A percentile compares a stretch with the other conserved stretches of the same genome.
These are phyloP conservation scores for Silene latifolia DNA, from an alignment of 148 eudicot genomes.

Conservation along the genomic window DNA sequence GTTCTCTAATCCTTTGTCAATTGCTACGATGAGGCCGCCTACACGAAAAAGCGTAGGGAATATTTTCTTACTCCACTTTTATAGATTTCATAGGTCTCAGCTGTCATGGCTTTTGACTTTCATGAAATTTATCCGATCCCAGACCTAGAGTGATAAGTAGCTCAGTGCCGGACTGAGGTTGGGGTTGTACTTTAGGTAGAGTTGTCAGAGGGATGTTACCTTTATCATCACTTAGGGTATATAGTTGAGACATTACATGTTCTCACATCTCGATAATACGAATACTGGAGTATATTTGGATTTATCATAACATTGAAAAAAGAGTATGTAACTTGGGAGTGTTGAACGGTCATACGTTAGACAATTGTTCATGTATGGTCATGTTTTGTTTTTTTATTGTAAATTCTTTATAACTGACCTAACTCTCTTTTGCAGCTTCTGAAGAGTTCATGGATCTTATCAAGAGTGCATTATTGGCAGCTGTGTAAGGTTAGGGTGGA, in stretches of 20 bases:
- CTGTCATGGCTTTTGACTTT: neutral
- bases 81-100: neutral
- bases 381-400: neutral
- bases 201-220: neutral
- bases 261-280: no score
- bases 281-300: neutral
- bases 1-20: no score
- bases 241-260: no score
- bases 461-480: conserved; percentile 90
- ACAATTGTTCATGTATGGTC: neutral
- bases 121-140: neutral
- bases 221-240: neutral
- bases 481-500: conserved; percentile 66
- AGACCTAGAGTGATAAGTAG: neutral
- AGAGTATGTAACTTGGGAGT: neutral
- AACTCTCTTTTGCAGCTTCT: conserved; percentile 56
- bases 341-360: neutral
- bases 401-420: neutral
- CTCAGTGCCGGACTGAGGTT: neutral
- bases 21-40: no score
- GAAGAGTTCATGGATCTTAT: conserved; percentile 95
- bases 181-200: neutral
- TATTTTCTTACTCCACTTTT: no score
- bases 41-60: no score
- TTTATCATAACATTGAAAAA: neutral